phyloP scores from a whole-genome alignment of 352 stramenopile genomes.

The Phytophthora constricta region DNA sequence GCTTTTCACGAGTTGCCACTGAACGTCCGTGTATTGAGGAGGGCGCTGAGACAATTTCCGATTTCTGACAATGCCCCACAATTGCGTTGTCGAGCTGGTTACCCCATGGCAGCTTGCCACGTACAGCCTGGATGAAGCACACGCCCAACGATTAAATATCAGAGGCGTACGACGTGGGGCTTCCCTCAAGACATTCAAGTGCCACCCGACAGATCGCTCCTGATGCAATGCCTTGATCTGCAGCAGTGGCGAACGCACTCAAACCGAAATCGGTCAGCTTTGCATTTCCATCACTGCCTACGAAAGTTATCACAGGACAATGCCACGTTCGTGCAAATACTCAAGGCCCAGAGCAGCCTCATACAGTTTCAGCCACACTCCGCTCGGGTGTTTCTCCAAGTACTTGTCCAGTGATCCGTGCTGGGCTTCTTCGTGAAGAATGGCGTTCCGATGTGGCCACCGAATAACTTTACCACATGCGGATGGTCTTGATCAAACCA shows the following conservation, averaged over 20 bases:
- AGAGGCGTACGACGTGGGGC: neutral
- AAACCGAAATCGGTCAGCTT: neutral
- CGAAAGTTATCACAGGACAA: neutral
- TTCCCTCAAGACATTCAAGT: neutral
- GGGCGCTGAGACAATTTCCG: neutral
- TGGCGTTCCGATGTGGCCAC: too few species aligned
- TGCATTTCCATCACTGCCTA: neutral
- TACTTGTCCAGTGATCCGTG: too few species aligned
- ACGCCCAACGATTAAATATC: neutral
- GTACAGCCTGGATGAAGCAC: neutral
- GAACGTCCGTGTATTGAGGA: neutral
- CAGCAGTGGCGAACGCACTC: neutral
- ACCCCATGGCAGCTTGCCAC: neutral
- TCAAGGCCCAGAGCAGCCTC: slow-evolving; percentile 16
- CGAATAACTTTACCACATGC: too few species aligned
- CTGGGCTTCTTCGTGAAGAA: too few species aligned
- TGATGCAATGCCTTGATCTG: neutral
- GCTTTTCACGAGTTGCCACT: neutral
- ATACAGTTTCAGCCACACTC: too few species aligned
- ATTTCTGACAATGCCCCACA: neutral
- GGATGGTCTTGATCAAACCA: too few species aligned
- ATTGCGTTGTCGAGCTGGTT: neutral
- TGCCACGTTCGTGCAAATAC: slow-evolving; percentile 15
- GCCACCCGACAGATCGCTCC: neutral
- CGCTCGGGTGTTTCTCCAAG: too few species aligned